Percentiles rank a stretch among this genome's conserved stretches.
Conservation (phyloP, 176 grass and related monocot genomes). For the Aegilops umbellulata region DNA sequence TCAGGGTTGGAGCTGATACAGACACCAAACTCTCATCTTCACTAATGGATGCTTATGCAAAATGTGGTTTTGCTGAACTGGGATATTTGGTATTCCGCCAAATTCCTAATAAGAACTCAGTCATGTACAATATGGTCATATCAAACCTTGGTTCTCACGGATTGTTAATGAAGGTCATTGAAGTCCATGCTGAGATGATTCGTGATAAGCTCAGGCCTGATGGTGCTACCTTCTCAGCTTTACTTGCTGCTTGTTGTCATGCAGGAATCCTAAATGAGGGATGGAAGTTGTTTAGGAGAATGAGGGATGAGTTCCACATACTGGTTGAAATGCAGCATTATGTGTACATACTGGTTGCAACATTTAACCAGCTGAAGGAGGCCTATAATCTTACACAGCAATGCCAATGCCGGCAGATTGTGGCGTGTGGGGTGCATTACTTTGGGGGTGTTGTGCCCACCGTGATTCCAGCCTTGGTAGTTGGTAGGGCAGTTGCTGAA, state of each 20-base stretch:
- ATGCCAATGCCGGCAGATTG: constrained; percentile 45
- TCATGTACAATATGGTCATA: constrained; percentile 60
- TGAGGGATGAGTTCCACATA: constrained; percentile 53
- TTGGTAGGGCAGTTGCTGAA: constrained; percentile 45
- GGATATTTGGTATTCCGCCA: constrained; percentile 43
- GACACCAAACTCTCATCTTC: constrained; percentile 47
- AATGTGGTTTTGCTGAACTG: constrained; percentile 55
- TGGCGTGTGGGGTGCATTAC: constrained; percentile 74
- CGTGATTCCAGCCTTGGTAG: constrained; percentile 28
- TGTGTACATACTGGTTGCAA: constrained; percentile 64
- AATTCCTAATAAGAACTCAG: constrained; percentile 37
- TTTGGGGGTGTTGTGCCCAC: constrained; percentile 67
- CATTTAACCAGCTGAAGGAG: constrained; percentile 50
- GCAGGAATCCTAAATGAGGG: constrained; percentile 53
- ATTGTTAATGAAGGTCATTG: constrained; percentile 39
- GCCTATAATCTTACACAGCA: constrained; percentile 61
- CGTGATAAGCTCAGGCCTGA: constrained; percentile 37
- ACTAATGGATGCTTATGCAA: constrained; percentile 64
- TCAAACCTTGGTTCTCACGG: constrained; percentile 65
- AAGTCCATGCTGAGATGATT: constrained; percentile 48
- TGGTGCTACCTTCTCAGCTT: constrained; percentile 56
- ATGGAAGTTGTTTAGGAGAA: constrained; percentile 58
- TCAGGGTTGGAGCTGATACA: constrained; percentile 29
- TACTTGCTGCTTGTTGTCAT: constrained; percentile 60
- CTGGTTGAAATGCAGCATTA: constrained; percentile 50